Evolutionary conservation across 208 protist species (phyloP), one percentile per base, ranked within the genome.

Genomic region (Leptomonas seymouri): DNA sequence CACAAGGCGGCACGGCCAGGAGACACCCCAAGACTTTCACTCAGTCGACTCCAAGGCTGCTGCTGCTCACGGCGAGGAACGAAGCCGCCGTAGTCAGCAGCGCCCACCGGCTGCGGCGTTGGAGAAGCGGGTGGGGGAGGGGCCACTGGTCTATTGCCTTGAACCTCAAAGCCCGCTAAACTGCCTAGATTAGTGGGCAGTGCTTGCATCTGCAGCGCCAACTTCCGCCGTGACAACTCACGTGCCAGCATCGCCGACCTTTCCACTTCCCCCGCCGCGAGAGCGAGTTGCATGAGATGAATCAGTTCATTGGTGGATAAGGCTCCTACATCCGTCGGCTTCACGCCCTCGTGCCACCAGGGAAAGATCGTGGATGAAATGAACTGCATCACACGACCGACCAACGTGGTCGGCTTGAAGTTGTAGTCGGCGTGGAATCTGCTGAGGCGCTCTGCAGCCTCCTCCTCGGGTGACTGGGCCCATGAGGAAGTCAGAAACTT

Each of bases 211-310:
- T 76, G 71, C 57, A 76, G 45, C 8, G 71, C 56, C 41, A 71
- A 49, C 63, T 76, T 76, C 3, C 89, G 74, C n/a, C 78, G 75
- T n/a, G 89, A 86, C 42, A 94, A 61, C 76, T 94, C 85, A 16
- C 78, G 74, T 23, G 86, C 89, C 55, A 94, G 87, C 60, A 87
- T 49, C 39, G 76, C 76, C 18, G 89, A 87, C 34, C 81, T 76
- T 9, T 87, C 80, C 9, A 66, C 62, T 36, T 94, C 78, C n/a
- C 85, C 89, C 8, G 80, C 74, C n/a, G 80, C 73, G 55, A 94
- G 71, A 18, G 86, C 83, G 44, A 89, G 71, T 75, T 90, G 86
- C 86, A 95, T 92, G 12, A 85, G 74, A 7, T 49, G 64, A 39
- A 93, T 80, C 53, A 95, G 70, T 18, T 95, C 86, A 20, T 86